Base-by-base conservation (phyloP, 129 eudicot genomes). In the Smallanthus sonchifolius region DNA sequence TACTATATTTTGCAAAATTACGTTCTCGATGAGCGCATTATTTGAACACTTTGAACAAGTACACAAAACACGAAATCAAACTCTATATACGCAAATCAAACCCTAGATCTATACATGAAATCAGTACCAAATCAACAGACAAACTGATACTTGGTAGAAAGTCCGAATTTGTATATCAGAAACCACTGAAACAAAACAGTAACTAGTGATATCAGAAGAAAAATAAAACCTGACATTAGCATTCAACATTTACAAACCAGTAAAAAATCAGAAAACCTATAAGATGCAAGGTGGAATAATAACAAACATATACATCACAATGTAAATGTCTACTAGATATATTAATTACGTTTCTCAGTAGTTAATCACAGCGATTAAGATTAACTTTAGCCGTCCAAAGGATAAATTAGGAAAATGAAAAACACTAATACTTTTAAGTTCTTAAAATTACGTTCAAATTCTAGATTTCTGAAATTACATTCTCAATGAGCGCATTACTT, bases 151-250 rank as follows among this genome's bases (percentile, higher is more conserved):
- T 55, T 20, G 51, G 51, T 13, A 71, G 43, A 20, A 17, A 10
- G 37, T 1, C 37, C 66, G 4, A 24, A 11, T 55, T 11, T 35
- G 19, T 4, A 3, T 0, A 55, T 20, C 76, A 38, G 54, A 71
- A 15, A 51, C 24, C 3, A 37, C 9, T 28, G 36, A 43, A 55
- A 20, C 66, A 38, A 6, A 61, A 61, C 20, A 61, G 5, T 61
- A 42, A 66, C 16, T 19, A 72, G 14, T 3, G 24, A 55, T 56
- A 54, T 55, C 28, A 20, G 15, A 55, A 72, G 76, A 72, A 56
- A 52, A 39, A 55, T 14, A 38, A 55, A 72, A 54, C 76, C 66
- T 72, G 19, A 72, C 39, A 72, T 24, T 30, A 72, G 20, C 75
- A 52, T 54, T 39, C 32, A 15, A 45, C 76, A 2, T 55, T 10